Conservation (phyloP, 2,329 filamentous ascomycete species). For the Hypoxylon sp. region DNA sequence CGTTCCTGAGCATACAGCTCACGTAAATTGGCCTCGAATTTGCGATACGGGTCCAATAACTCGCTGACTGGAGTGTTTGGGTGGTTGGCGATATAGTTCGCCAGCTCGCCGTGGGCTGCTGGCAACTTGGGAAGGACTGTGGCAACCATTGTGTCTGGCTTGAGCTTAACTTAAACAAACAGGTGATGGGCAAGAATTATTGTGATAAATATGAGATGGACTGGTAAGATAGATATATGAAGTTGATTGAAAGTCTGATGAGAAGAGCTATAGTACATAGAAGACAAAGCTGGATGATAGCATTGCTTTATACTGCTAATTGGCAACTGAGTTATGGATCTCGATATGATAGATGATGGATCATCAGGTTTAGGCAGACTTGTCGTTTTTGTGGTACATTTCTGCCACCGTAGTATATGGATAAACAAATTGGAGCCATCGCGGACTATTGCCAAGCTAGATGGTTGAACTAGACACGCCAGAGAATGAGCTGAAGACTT, state of each 20-base stretch:
- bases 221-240: constrained; percentile 1
- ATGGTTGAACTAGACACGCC: constrained; percentile 6
- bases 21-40: constrained; percentile 72
- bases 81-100: constrained; percentile 63
- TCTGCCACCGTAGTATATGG: too few relatives aligned
- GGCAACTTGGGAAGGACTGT: constrained; percentile 56
- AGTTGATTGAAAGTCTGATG: not conserved
- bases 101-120: constrained; percentile 55
- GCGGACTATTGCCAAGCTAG: constrained; percentile 8
- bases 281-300: constrained; percentile 3
- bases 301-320: constrained; percentile 14
- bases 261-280: constrained; percentile 4
- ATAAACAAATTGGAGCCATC: too few relatives aligned
- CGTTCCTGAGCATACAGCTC: constrained; percentile 75
- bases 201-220: not conserved
- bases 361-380: constrained; percentile 30
- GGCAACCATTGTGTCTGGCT: constrained; percentile 47
- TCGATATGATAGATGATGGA: constrained; percentile 8
- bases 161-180: not conserved
- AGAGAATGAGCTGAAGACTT: constrained; percentile 18
- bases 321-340: constrained; percentile 11
- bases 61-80: constrained; percentile 62
- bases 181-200: not conserved
- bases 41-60: constrained; percentile 71
- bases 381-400: not conserved